Evolutionary conservation across 2,329 filamentous ascomycete genomes (phyloP).

Genomic region (Xylaria hypoxylon): DNA sequence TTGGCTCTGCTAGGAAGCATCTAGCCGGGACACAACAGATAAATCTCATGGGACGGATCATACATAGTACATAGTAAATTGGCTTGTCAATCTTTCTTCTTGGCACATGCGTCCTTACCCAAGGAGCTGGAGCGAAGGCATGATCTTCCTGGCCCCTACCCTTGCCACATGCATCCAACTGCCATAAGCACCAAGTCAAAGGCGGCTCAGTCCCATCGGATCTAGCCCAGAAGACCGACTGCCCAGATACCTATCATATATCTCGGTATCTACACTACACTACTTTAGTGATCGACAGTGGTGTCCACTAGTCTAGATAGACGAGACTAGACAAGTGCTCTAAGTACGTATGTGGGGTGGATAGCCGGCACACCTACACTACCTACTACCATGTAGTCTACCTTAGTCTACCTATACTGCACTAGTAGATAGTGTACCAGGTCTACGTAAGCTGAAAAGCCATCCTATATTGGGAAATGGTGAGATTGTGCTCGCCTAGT

Average conservation of each 20-base stretch:
- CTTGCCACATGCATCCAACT: conserved; percentile 17
- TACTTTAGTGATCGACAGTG: conserved; percentile 8
- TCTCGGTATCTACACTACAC: conserved; percentile 14
- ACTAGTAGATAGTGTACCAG: not conserved
- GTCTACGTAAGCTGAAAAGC: conserved; percentile 10
- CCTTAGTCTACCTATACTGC: no score
- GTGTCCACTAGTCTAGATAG: no score
- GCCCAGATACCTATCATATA: no score
- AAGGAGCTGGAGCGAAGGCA: conserved; percentile 27
- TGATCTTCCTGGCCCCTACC: conserved; percentile 15
- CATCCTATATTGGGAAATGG: conserved; percentile 27
- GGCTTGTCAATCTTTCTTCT: not conserved
- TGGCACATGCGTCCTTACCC: conserved; percentile 21
- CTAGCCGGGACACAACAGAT: conserved; percentile 16
- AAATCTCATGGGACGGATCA: conserved; percentile 18
- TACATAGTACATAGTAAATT: no score
- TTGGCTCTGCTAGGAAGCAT: conserved; percentile 22
- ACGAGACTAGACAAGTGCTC: conserved; percentile 6
- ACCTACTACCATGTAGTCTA: no score
- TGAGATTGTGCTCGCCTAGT: conserved; percentile 7
- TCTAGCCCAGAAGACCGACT: conserved; percentile 28
- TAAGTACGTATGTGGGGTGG: conserved; percentile 27
- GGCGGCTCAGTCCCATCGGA: conserved; percentile 30
- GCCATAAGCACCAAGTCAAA: conserved; percentile 21
- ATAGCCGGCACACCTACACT: no score